Conservation (phyloP, 257 asterid species). For the Plantago ovata region DNA sequence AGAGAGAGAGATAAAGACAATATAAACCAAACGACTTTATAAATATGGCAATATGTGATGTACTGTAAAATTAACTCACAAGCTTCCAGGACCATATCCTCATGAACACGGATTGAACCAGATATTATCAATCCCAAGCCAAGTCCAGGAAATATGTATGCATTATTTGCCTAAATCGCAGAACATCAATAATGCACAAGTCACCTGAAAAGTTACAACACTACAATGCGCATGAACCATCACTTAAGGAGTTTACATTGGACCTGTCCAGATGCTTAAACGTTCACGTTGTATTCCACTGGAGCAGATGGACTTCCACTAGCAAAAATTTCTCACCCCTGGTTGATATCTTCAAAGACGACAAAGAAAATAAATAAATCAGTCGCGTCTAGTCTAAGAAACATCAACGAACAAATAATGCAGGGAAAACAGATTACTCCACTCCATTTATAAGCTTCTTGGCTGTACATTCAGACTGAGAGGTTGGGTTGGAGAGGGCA, state of each 20-base stretch:
- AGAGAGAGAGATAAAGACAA: too few relatives aligned
- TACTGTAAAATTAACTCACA: too few relatives aligned
- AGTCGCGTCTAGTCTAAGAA: too few relatives aligned
- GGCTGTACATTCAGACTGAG: slow-evolving; percentile 94
- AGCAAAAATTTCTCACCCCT: slow-evolving; percentile 76
- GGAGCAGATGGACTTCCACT: slow-evolving; percentile 75
- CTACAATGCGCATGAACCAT: neutral
- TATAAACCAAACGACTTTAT: too few relatives aligned
- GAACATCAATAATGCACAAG: slow-evolving; percentile 1
- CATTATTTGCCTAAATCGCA: slow-evolving; percentile 69
- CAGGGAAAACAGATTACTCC: slow-evolving; percentile 36
- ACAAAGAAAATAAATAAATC: neutral
- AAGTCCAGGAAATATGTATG: slow-evolving; percentile 85
- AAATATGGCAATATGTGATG: too few relatives aligned
- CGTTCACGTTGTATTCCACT: slow-evolving; percentile 46
- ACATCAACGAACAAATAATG: too few relatives aligned
- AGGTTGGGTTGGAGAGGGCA: slow-evolving; percentile 91
- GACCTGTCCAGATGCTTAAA: slow-evolving; percentile 60
- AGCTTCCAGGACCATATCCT: slow-evolving; percentile 92
- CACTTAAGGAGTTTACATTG: slow-evolving; percentile 6
- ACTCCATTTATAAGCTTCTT: slow-evolving; percentile 88
- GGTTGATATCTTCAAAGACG: slow-evolving; percentile 15
- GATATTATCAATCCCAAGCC: slow-evolving; percentile 91
- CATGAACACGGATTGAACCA: slow-evolving; percentile 91
- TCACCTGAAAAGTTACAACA: slow-evolving; percentile 10